Evolutionary conservation across 495 filamentous ascomycete species (phyloP).

Genomic region (Talaromyces stipitatus): DNA sequence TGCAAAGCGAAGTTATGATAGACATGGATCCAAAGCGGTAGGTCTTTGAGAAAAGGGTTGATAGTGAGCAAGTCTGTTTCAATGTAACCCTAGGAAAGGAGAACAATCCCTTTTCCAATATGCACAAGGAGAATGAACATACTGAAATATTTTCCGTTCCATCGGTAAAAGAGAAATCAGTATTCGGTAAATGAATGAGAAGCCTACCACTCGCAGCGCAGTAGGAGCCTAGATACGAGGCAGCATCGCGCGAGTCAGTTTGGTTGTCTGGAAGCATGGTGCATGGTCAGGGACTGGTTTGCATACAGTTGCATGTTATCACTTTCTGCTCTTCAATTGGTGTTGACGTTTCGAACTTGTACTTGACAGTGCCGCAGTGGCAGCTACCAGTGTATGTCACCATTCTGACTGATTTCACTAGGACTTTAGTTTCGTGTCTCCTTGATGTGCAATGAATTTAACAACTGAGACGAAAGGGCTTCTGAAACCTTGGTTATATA

Average conservation of each 20-base stretch:
- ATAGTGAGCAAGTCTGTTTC: background rate
- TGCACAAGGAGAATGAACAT: background rate
- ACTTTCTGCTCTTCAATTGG: background rate
- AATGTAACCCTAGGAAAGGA: background rate
- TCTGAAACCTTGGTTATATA: too few species aligned
- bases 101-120: background rate
- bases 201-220: background rate
- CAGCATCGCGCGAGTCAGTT: too few species aligned
- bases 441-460: background rate
- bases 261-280: background rate
- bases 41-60: background rate
- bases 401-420: background rate
- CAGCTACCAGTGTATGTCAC: background rate
- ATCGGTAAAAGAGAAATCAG: background rate
- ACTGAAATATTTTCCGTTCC: background rate
- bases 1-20: background rate
- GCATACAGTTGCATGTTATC: background rate
- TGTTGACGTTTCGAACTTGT: background rate
- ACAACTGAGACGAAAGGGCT: too few species aligned
- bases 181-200: background rate
- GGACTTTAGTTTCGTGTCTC: background rate
- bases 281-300: background rate
- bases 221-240: background rate
- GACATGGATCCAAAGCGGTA: background rate
- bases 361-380: background rate